Evolutionary conservation across 1,284 basidiomycete genomes (phyloP).

Genomic region (Pisolithus thermaeus): DNA sequence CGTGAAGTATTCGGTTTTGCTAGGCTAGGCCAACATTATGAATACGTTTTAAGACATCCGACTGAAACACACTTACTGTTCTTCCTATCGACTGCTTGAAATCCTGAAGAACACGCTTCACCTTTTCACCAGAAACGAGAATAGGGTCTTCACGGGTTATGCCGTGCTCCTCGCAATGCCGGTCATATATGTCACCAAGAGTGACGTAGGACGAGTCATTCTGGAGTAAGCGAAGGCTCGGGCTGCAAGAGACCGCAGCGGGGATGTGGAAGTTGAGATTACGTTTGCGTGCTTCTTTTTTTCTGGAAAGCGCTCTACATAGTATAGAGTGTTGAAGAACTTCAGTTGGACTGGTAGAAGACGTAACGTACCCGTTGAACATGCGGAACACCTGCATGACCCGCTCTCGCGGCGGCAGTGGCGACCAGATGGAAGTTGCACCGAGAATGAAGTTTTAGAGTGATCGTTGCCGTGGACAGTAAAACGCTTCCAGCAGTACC

Average conservation of each 20-base stretch:
- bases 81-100: constrained; percentile 47
- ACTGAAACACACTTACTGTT: constrained; percentile 37
- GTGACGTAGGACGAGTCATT: constrained; percentile 90
- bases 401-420: constrained; percentile 89
- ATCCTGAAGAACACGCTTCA: constrained; percentile 64
- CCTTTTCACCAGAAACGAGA: constrained; percentile 78
- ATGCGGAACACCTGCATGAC: constrained; percentile 90
- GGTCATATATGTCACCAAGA: constrained; percentile 92
- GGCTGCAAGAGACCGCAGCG: constrained; percentile 80
- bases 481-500: constrained; percentile 87
- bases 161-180: constrained; percentile 74
- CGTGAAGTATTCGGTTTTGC: constrained; percentile 65
- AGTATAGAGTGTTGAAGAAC: constrained; percentile 8
- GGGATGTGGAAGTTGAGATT: constrained; percentile 92
- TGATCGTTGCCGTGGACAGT: constrained; percentile 93
- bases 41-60: neutral
- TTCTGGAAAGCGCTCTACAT: constrained; percentile 70
- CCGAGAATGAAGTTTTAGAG: constrained; percentile 82
- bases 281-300: constrained; percentile 92
- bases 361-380: constrained; percentile 73
- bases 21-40: constrained; percentile 37
- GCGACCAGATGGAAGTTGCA: constrained; percentile 85
- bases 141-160: constrained; percentile 88
- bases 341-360: neutral
- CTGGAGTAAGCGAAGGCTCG: constrained; percentile 82